Evolutionary conservation across 148 eudicot genomes (phyloP).

Genomic region (Chenopodium formosanum): DNA sequence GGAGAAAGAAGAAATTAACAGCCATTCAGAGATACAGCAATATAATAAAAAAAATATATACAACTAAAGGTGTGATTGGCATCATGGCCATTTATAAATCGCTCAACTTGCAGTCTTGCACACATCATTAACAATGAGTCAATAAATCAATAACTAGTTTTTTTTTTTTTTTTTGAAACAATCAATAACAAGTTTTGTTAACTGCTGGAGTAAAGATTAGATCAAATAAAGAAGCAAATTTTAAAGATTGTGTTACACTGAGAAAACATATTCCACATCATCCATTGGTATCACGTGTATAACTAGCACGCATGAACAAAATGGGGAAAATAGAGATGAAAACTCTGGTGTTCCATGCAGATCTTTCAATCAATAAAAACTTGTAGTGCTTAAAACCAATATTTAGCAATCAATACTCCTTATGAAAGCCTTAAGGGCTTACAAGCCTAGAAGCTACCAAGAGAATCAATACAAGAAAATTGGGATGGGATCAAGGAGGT

Average conservation of each 20-base stretch:
- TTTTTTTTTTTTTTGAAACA: too few species aligned
- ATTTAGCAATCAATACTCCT: not conserved
- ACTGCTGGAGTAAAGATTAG: not conserved
- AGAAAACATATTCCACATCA: not conserved
- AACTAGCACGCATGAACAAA: not conserved
- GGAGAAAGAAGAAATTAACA: conserved; percentile 16
- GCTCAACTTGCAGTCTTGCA: not conserved
- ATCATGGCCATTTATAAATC: not conserved
- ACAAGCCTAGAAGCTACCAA: not conserved
- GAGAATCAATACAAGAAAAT: not conserved
- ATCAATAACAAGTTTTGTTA: too few species aligned
- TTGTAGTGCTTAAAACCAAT: not conserved
- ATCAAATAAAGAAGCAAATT: not conserved
- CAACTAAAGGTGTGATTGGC: not conserved
- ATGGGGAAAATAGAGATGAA: not conserved
- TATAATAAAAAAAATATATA: not conserved
- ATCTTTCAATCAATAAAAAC: not conserved
- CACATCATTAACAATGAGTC: not conserved
- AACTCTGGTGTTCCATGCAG: not conserved
- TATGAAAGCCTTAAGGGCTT: not conserved
- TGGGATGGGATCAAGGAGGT: not conserved
- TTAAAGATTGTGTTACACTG: not conserved
- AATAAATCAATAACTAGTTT: too few species aligned
- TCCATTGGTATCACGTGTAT: not conserved
- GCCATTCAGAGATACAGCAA: not conserved